These are phyloP conservation scores for Pleurotus djamor DNA, from an alignment of 768 basidiomycete genomes.

Conservation along the genomic window DNA sequence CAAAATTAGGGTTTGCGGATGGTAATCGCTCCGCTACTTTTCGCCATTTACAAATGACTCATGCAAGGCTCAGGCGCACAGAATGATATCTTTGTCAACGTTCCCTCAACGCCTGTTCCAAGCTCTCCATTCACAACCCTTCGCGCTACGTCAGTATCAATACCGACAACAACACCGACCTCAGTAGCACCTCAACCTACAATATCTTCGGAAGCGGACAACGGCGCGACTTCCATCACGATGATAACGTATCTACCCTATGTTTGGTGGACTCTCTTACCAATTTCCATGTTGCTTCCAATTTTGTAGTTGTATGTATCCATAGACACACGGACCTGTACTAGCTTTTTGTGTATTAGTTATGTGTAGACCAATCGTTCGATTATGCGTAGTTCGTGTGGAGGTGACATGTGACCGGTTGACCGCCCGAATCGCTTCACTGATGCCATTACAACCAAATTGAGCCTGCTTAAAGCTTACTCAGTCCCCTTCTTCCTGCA, in stretches of 20 bases:
- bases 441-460: not conserved
- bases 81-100: constrained; percentile 5
- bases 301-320: not conserved
- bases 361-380: too few species aligned
- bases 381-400: too few species aligned
- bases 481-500: not conserved
- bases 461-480: not conserved
- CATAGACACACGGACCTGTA: not conserved
- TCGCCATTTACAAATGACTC: too few species aligned
- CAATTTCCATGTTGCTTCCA: not conserved
- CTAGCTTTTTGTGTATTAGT: too few species aligned
- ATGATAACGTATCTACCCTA: too few species aligned
- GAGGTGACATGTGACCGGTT: too few species aligned
- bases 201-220: not conserved
- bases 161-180: not conserved
- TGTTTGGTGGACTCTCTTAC: too few species aligned
- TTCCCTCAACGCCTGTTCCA: not conserved
- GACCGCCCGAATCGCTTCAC: not conserved
- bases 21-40: not conserved
- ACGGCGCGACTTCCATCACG: not conserved
- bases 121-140: not conserved
- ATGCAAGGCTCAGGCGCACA: not conserved
- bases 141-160: not conserved
- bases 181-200: not conserved
- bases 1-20: constrained; percentile 1